Base-by-base conservation (phyloP, 1,284 basidiomycete genomes). In the Sporisorium iseilematis-ciliati region DNA sequence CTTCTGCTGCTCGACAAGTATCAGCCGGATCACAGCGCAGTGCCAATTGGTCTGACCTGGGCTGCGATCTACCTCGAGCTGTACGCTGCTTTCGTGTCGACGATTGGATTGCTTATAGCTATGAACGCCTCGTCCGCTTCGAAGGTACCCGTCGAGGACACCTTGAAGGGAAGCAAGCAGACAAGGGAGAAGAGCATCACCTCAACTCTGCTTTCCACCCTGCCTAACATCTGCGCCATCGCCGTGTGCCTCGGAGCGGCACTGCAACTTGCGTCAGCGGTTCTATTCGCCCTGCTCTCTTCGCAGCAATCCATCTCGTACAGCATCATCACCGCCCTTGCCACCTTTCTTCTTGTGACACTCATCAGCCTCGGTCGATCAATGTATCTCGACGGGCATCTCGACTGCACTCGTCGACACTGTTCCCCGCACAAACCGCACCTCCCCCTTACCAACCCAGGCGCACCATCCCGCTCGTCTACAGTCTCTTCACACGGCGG, bases 61-160 rank as follows among this genome's bases (percentile, higher is more conserved):
- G 48, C 62, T n/a, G 65, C 60, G 1, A 46, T 77, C 11, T 48
- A 40, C 3, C 51, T 77, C 40, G 55, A 66, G 21, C 45, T 77
- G 1, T 77, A 60, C 25, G 62, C 56, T 3, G 58, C 56, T 10
- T 16, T 74, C 16, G 21, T 66, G 8, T 29, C 71, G 4, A 10
- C 38, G 5, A 23, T 54, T 7, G 49, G 49, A 12, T 29, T 77
- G 35, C 52, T 74, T 6, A 14, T 49, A n/a, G 26, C n/a, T 21
- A 56, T 33, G 33, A 52, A 61, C 38, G 7, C 26, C 2, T 29
- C 66, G 6, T 38, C 49, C 16, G 20, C 21, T 2, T 31, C 31
- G 16, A 11, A 43, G 29, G 18, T 18, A 2, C 20, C 40, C 23
- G 16, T 18, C 16, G 33, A 35, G 6, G 12, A 14, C 33, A 35